Evolutionary conservation across 768 basidiomycete species (phyloP), one percentile per base, ranked within the genome.

Genomic region (Crassisporium funariophilum): DNA sequence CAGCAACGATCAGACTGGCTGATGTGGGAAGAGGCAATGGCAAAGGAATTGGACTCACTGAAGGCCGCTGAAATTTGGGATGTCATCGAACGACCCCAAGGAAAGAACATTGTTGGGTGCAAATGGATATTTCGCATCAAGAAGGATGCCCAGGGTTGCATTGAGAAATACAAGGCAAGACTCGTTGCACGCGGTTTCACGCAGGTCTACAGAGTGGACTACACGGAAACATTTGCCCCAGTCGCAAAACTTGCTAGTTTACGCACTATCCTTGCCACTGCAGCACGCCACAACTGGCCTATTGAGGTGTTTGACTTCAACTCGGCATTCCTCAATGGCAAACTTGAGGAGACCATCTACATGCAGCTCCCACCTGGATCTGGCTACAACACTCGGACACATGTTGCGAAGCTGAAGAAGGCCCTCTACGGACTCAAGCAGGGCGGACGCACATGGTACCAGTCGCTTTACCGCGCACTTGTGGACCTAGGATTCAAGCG

Each of bases 101-200:
- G 56, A 4, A 45, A 40, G n/a, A 73, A 71, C 27, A 24, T 67
- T 5, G 58, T 78, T 13, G 66, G 69, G 2, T 61, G 50, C 31
- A 66, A 66, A 13, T 78, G 73, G 72, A 73, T 78, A 4, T 78
- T 68, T 51, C 53, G 52, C 12, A 49, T 63, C 22, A 81, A 82
- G 53, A 43, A 57, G 22, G 69, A 75, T 45, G 50, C 60, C 0
- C 31, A 53, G 1, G 73, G 75, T 10, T 37, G 54, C 0, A 58
- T 76, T 20, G 44, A 52, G 2, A 53, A 61, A 4, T 69, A 70
- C 65, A 78, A 77, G 55, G 75, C 67, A 4, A 45, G 69, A 4
- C 59, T 79, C 0, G 72, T 77, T 1, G 71, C 73, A 2, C 56
- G 68, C 39, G 70, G 78, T 0, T 73, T 68, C 57, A 44, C 61